A percentile compares a stretch with the other conserved stretches of the same genome.
These are phyloP conservation scores for Globisporangium echinulatum DNA, from an alignment of 352 stramenopile genomes.

Conservation along the genomic window DNA sequence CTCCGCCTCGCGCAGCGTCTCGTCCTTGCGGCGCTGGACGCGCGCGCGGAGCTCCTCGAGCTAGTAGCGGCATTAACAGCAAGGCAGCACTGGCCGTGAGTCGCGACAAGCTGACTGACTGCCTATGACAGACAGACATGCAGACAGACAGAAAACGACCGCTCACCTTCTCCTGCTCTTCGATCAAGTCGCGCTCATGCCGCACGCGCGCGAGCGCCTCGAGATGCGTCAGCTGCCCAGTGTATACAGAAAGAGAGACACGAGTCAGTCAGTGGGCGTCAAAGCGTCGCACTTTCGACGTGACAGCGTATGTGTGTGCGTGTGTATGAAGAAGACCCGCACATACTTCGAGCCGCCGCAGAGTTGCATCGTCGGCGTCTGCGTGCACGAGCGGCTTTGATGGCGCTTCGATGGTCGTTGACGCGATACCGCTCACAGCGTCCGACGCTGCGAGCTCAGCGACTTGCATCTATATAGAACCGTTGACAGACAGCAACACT, in stretches of 20 bases:
- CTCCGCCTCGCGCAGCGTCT: slow-evolving; percentile 38
- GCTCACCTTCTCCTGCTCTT: slow-evolving; percentile 52
- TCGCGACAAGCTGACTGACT: background rate
- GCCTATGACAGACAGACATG: background rate
- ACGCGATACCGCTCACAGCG: background rate
- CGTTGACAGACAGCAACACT: background rate
- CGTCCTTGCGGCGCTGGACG: slow-evolving; percentile 29
- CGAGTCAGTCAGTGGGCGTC: no score
- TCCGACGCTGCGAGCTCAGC: slow-evolving; percentile 2
- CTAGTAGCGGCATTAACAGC: slow-evolving; percentile 9
- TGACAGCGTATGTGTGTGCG: background rate
- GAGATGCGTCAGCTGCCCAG: slow-evolving; percentile 25
- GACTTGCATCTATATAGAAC: background rate
- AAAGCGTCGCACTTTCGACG: no score
- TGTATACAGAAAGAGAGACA: no score
- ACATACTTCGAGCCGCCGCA: slow-evolving; percentile 36
- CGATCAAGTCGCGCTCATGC: slow-evolving; percentile 48
- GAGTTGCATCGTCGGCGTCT: slow-evolving; percentile 18
- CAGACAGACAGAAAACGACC: background rate
- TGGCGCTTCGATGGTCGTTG: background rate
- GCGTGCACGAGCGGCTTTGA: background rate
- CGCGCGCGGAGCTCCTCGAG: slow-evolving; percentile 42
- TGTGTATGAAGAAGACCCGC: background rate
- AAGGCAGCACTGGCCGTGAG: no score
- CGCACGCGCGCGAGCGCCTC: slow-evolving; percentile 36